Evolutionary conservation across 2,329 filamentous ascomycete genomes (phyloP).

Genomic region (Aspergillus viridinutans): DNA sequence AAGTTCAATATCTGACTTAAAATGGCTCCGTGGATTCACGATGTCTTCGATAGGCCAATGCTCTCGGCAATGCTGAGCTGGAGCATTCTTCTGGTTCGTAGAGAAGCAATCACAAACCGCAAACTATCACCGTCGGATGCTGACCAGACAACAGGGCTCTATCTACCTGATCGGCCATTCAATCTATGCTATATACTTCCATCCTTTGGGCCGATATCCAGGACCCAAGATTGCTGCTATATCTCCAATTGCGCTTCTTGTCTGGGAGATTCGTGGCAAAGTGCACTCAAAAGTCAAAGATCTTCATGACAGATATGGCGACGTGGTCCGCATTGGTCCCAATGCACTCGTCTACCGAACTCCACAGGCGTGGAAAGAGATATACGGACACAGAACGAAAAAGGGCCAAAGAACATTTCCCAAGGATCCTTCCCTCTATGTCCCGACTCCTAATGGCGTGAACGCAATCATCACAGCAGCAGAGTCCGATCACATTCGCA

Average conservation of each 20-base stretch:
- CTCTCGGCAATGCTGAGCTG: background rate
- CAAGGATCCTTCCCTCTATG: conserved; percentile 28
- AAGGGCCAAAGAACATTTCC: conserved; percentile 13
- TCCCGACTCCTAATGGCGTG: conserved; percentile 9
- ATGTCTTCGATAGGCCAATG: background rate
- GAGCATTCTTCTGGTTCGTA: background rate
- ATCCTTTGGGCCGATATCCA: conserved; percentile 39
- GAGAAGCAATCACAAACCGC: background rate
- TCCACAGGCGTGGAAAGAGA: conserved; percentile 39
- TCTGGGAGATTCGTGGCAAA: conserved; percentile 26
- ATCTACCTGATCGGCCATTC: background rate
- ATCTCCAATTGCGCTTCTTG: conserved; percentile 34
- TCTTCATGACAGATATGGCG: conserved; percentile 33
- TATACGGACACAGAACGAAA: conserved; percentile 33
- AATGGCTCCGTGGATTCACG: background rate
- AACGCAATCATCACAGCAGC: conserved; percentile 14
- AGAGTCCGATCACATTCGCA: conserved; percentile 21
- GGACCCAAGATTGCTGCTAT: conserved; percentile 34
- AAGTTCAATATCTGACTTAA: background rate
- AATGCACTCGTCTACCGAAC: conserved; percentile 32
- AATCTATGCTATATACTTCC: conserved; percentile 34
- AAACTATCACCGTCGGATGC: background rate
- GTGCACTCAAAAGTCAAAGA: conserved; percentile 17
- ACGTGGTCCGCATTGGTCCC: conserved; percentile 36
- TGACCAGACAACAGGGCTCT: background rate